Evolutionary conservation across 2,329 filamentous ascomycete species (phyloP).

Genomic region (Aspergillus fumigatiaffinis): DNA sequence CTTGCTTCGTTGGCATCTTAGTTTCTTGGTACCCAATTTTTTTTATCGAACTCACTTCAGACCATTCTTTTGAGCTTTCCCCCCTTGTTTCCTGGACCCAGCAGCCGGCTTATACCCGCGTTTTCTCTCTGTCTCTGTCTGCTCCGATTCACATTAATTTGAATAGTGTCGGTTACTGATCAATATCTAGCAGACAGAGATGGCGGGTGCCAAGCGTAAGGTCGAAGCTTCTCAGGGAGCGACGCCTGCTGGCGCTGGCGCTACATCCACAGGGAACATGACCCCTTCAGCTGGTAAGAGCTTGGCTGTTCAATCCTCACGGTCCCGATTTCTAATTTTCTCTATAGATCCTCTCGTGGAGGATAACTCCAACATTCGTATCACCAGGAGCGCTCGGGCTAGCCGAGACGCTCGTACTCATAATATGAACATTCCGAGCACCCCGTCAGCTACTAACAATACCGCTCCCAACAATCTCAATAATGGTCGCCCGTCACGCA

Average conservation of each 20-base stretch:
- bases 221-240: conserved; percentile 23
- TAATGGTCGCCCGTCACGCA: conserved; percentile 18
- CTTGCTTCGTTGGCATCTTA: neutral
- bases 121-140: neutral
- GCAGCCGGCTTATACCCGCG: neutral
- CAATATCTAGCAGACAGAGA: conserved; percentile 22
- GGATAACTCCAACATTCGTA: conserved; percentile 15
- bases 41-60: neutral
- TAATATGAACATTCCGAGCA: conserved; percentile 3
- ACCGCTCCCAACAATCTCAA: conserved; percentile 6
- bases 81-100: neutral
- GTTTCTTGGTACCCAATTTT: neutral
- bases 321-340: conserved; percentile 6
- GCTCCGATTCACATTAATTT: neutral
- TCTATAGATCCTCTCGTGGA: conserved; percentile 14
- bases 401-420: conserved; percentile 20
- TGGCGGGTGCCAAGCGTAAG: conserved; percentile 37
- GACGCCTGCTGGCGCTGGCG: conserved; percentile 10
- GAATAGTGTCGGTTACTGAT: conserved; percentile 5
- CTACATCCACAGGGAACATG: conserved; percentile 14
- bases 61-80: neutral
- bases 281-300: conserved; percentile 23
- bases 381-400: conserved; percentile 21
- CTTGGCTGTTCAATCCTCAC: neutral
- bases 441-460: conserved; percentile 8